Evolutionary conservation across 805 yeast genomes (phyloP).

Genomic region (Cyberlindnera euphorbiae): DNA sequence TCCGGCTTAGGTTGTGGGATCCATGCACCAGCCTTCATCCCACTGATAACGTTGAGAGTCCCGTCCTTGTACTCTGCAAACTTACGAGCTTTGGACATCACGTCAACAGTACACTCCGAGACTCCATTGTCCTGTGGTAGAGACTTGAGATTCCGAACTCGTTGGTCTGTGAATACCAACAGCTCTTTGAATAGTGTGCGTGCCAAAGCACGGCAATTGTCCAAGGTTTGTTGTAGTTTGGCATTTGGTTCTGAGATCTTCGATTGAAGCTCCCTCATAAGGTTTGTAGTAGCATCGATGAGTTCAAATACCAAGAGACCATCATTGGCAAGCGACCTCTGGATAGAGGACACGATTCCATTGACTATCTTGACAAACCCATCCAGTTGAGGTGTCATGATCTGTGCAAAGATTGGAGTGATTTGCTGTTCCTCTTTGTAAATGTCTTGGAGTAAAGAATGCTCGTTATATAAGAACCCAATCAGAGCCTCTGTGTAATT

Average conservation of each 20-base stretch:
- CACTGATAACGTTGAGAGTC: conserved; percentile 43
- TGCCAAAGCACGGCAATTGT: conserved; percentile 27
- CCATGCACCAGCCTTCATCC: conserved; percentile 61
- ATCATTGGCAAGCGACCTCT: conserved; percentile 39
- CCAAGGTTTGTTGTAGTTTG: conserved; percentile 19
- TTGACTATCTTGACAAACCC: conserved; percentile 36
- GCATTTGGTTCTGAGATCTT: conserved; percentile 20
- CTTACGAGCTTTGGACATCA: conserved; percentile 61
- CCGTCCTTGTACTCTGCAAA: conserved; percentile 59
- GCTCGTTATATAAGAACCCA: conserved; percentile 46
- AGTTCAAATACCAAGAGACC: conserved; percentile 56
- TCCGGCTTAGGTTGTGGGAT: conserved; percentile 54
- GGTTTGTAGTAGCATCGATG: conserved; percentile 40
- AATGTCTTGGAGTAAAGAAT: conserved; percentile 40
- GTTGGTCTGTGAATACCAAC: conserved; percentile 48
- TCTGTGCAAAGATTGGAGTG: conserved; percentile 27
- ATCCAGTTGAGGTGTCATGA: conserved; percentile 33
- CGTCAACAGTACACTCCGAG: conserved; percentile 66
- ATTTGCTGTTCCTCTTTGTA: conserved; percentile 31
- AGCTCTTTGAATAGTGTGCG: conserved; percentile 50
- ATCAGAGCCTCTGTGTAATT: conserved; percentile 49
- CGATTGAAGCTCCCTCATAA: conserved; percentile 30
- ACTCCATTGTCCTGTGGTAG: conserved; percentile 68
- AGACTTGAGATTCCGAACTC: conserved; percentile 40
- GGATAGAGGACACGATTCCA: conserved; percentile 35